Evolutionary conservation across 805 yeast genomes (phyloP), one percentile per base, ranked within the genome.

Genomic region (Candida loeiensis): DNA sequence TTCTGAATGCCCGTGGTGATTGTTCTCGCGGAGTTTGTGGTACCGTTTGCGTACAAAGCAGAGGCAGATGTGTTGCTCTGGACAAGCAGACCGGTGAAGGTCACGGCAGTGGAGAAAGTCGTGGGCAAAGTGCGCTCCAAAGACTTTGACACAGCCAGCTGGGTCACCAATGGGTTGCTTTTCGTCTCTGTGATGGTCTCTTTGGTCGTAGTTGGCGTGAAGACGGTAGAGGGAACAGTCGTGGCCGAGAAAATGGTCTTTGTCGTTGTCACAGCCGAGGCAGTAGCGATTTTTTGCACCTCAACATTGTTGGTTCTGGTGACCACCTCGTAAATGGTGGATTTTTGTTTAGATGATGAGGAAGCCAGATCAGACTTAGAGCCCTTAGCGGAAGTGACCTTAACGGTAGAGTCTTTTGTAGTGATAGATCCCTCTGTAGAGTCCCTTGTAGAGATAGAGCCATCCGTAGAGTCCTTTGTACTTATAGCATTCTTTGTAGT

Each of bases 131-230:
- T 49, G 9, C 40, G 43, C 2, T 58, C 33, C 39, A 52, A 45
- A 14, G 61, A 46, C 15, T 47, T 46, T 3, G 63, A 38, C 9
- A 59, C 56, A 6, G 49, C 58, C 24, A 56, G 31, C 12, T 54
- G 48, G 5, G 66, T 53, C 28, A 53, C 42, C 46, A 66, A 52
- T 15, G 71, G 71, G 39, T 64, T 46, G 21, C 39, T 37, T 21
- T 41, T 29, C 3, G 64, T 59, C 6, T 47, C 42, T 8, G 59
- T 37, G 22, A 58, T 37, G 17, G 61, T 38, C 38, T 46, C 53
- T 15, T 38, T 35, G 2, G 53, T 32, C 17, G 59, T 53, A 12
- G 50, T 24, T 13, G 55, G 51, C 4, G 38, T 43, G 37, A 44
- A 54, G 1, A 50, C 44, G 5, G 59, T 49, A 8, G 51, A 36